phyloP scores from a whole-genome alignment of 345 rosid genomes.

The Bruguiera parviflora region DNA sequence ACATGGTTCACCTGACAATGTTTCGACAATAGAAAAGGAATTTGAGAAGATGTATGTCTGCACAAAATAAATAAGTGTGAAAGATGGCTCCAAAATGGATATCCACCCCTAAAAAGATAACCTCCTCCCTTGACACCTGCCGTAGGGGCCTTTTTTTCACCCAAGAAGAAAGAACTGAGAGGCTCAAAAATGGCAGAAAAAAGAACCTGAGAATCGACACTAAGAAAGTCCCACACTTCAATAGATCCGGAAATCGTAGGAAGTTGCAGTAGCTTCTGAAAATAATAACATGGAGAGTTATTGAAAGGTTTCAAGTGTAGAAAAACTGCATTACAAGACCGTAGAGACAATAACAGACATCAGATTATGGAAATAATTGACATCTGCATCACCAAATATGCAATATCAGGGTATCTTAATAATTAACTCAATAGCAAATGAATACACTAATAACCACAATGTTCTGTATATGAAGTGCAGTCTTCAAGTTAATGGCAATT shows the following conservation, averaged over 20 bases:
- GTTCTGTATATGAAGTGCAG: background rate
- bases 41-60: slow-evolving; percentile 95
- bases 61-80: slow-evolving; percentile 20
- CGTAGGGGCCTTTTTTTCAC: background rate
- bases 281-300: slow-evolving; percentile 17
- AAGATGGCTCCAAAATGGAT: background rate
- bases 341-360: too few relatives aligned
- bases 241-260: slow-evolving; percentile 91
- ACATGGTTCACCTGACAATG: slow-evolving; percentile 65
- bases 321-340: too few relatives aligned
- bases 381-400: too few relatives aligned
- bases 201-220: slow-evolving; percentile 96
- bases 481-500: background rate
- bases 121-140: background rate
- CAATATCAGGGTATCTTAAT: background rate
- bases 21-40: slow-evolving; percentile 89
- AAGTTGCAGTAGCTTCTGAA: slow-evolving; percentile 83
- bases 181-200: background rate
- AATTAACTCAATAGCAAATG: background rate
- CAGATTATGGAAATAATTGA: too few relatives aligned
- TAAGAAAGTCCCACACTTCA: slow-evolving; percentile 98
- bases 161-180: background rate
- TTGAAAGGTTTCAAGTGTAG: background rate
- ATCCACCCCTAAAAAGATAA: background rate
- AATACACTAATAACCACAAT: background rate